phyloP scores from a whole-genome alignment of 768 basidiomycete species.

The Serendipita sp. region DNA sequence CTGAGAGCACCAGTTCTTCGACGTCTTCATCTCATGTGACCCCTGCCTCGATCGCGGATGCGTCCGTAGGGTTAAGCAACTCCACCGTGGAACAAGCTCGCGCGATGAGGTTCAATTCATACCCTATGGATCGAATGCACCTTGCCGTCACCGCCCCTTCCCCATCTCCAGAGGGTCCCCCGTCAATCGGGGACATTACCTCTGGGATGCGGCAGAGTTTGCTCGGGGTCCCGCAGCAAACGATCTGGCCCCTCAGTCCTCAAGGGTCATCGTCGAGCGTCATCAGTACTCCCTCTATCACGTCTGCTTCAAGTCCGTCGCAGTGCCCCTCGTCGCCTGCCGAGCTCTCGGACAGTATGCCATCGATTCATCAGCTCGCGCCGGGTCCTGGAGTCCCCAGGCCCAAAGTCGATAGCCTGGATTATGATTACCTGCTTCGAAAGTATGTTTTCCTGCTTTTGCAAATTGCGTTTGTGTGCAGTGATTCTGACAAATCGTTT shows the following conservation, averaged over 20 bases:
- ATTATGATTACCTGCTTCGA: not conserved
- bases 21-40: not conserved
- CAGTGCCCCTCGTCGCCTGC: constrained; percentile 2
- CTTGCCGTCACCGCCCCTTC: not conserved
- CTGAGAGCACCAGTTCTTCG: constrained; percentile 1
- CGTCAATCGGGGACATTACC: too few species aligned
- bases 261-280: not conserved
- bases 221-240: not conserved
- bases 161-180: not conserved
- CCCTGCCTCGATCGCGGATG: not conserved
- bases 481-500: not conserved
- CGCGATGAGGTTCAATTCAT: not conserved
- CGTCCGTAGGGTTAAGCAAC: not conserved
- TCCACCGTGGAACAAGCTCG: not conserved
- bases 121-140: not conserved
- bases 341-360: constrained; percentile 3
- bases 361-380: not conserved
- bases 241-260: not conserved
- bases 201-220: too few species aligned
- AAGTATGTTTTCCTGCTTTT: not conserved
- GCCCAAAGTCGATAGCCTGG: not conserved
- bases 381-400: too few species aligned
- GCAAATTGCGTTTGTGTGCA: not conserved
- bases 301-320: constrained; percentile 1
- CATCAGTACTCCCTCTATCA: not conserved